A percentile compares a stretch with the other conserved stretches of the same genome.
Conservation (phyloP, 768 basidiomycete species). For the Pleurotus citrinopileatus region DNA sequence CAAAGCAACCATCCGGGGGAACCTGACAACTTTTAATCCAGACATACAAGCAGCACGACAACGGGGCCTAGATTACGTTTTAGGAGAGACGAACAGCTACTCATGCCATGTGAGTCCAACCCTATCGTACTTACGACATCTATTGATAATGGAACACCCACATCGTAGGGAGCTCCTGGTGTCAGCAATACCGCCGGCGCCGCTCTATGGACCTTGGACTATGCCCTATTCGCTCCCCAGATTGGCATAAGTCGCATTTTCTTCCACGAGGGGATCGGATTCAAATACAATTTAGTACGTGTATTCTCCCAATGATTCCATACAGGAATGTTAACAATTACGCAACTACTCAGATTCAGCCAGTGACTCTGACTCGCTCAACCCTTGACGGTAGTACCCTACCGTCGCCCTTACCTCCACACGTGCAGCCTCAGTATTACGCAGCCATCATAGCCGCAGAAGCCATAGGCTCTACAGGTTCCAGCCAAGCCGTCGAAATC, state of each 20-base stretch:
- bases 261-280: slow-evolving; percentile 70
- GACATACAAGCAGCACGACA: slow-evolving; percentile 51
- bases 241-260: slow-evolving; percentile 52
- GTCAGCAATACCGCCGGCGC: slow-evolving; percentile 73
- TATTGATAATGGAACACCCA: too few species aligned
- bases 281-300: slow-evolving; percentile 64
- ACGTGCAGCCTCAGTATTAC: slow-evolving; percentile 68
- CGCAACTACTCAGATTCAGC: slow-evolving; percentile 56
- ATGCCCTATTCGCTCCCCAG: slow-evolving; percentile 57
- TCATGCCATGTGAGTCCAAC: slow-evolving; percentile 40
- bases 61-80: slow-evolving; percentile 50
- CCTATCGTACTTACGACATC: too few species aligned
- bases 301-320: not conserved
- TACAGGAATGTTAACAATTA: too few species aligned
- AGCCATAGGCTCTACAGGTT: slow-evolving; percentile 47
- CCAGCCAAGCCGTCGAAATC: slow-evolving; percentile 44
- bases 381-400: slow-evolving; percentile 53
- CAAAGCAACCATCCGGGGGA: slow-evolving; percentile 54
- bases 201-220: slow-evolving; percentile 66
- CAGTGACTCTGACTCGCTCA: slow-evolving; percentile 52
- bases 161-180: slow-evolving; percentile 48
- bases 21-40: slow-evolving; percentile 46
- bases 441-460: slow-evolving; percentile 59
- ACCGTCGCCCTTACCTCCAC: slow-evolving; percentile 46
- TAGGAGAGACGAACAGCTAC: slow-evolving; percentile 63